Conservation (phyloP, 208 protist species). For the Leishmania aethiopica region DNA sequence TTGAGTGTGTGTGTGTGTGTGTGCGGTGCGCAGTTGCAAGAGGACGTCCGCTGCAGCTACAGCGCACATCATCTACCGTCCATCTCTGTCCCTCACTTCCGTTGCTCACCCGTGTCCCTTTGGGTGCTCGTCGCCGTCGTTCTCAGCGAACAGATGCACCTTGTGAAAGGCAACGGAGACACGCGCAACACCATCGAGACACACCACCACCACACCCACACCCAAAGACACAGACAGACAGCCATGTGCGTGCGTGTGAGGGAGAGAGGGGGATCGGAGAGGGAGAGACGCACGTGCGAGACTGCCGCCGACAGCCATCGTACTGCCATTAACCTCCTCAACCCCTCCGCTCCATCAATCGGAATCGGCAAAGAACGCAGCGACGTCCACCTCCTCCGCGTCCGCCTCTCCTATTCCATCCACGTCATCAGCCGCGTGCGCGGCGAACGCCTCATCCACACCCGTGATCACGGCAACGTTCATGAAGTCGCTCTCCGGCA, state of each 20-base stretch:
- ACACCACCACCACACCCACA: neutral
- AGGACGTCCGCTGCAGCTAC: neutral
- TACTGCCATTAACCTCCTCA: neutral
- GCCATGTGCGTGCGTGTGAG: neutral
- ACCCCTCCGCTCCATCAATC: conserved; percentile 27
- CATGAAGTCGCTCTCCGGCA: neutral
- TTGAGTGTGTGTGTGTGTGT: neutral
- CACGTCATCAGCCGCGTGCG: neutral
- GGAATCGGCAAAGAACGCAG: conserved; percentile 61
- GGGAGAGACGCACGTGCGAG: neutral
- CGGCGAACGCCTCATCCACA: conserved; percentile 5
- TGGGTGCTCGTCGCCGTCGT: neutral
- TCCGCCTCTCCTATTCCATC: conserved; percentile 15
- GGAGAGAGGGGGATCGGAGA: neutral
- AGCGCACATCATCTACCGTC: neutral
- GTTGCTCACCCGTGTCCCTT: neutral
- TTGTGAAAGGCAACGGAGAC: neutral
- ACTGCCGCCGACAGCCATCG: neutral
- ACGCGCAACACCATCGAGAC: neutral
- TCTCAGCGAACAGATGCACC: neutral
- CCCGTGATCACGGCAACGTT: neutral
- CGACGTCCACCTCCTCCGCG: conserved; percentile 42
- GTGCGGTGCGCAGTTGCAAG: neutral
- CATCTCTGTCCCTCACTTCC: neutral
- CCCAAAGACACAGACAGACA: neutral